Base-by-base conservation (phyloP, 768 basidiomycete genomes). In the Kwoniella dejecticola region DNA sequence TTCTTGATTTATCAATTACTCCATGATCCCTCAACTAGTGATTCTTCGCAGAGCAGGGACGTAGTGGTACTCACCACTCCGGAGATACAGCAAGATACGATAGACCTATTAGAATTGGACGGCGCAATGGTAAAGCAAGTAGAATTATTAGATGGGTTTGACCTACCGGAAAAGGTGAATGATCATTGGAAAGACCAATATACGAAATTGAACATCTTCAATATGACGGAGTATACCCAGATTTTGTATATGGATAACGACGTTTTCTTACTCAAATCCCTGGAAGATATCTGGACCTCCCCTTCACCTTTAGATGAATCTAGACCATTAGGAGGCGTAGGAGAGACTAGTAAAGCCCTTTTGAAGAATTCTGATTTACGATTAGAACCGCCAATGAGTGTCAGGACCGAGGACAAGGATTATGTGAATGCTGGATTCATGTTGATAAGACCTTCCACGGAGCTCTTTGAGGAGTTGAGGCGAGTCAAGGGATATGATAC, bases 171-270 rank as follows among this genome's bases (percentile, higher is more conserved):
- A 17, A 40, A 49, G 19, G 27, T 53, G 29, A 54, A 60, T 21
- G 52, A 45, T 40, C 57, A 57, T 44, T 65, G 63, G 63, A 60
- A 59, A 48, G 65, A 67, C 33, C 48, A 58, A 42, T 67, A 66
- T 57, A 63, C 63, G 27, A 70, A 67, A 49, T 50, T 70, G 2
- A 29, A 55, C 36, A 58, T 67, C n/a, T 70, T 63, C 50, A 64
- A 64, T 29, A 19, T 70, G 47, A 64, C 65, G 1, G 29, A 48
- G 24, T 70, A 67, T 50, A 50, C 60, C 2, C 24, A 60, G 8
- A 53, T 70, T 1, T 40, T 70, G 2, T 62, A 55, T 27, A 21
- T 61, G 13, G 69, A 70, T 55, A 41, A 46, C 11, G 69, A 67
- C 36, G 27, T 50, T 19, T 24, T 67, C 8, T 26, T 67, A 13